phyloP scores from a whole-genome alignment of 2,329 filamentous ascomycete species.

The Stachybotrys chlorohalonatus region DNA sequence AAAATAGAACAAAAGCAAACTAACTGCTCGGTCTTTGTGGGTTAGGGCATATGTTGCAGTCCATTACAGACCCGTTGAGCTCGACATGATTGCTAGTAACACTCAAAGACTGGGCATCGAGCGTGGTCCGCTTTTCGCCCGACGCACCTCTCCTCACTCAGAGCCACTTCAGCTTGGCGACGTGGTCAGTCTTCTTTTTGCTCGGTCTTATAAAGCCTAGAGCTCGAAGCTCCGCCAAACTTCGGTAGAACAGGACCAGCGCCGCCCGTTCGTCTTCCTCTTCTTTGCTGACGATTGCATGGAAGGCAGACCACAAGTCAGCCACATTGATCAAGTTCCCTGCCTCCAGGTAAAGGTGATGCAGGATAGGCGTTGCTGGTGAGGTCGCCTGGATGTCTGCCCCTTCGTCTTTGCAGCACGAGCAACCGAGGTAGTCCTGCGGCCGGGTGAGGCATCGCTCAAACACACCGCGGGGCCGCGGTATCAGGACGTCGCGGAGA shows the following conservation, averaged over 20 bases:
- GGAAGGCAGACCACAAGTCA: constrained; percentile 73
- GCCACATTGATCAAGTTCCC: constrained; percentile 69
- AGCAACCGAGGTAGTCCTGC: constrained; percentile 68
- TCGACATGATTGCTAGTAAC: too few relatives aligned
- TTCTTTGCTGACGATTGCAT: constrained; percentile 45
- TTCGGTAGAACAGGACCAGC: constrained; percentile 75
- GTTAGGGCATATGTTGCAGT: too few relatives aligned
- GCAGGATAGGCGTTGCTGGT: constrained; percentile 64
- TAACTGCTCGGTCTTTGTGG: too few relatives aligned
- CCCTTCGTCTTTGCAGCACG: constrained; percentile 49
- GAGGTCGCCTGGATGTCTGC: constrained; percentile 49
- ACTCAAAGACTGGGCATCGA: not conserved
- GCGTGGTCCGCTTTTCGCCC: too few relatives aligned
- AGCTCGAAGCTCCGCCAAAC: constrained; percentile 72
- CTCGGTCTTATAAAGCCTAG: constrained; percentile 84
- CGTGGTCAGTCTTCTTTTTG: constrained; percentile 85
- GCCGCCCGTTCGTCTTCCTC: constrained; percentile 42
- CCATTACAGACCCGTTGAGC: too few relatives aligned
- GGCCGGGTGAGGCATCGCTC: constrained; percentile 64
- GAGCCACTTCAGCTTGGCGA: constrained; percentile 82
- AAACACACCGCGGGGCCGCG: constrained; percentile 59
- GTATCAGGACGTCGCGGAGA: constrained; percentile 65
- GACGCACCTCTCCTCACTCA: constrained; percentile 15
- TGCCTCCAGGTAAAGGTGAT: constrained; percentile 71
- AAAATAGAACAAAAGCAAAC: too few relatives aligned